Evolutionary conservation across 257 asterid species (phyloP), one percentile per base, ranked within the genome.

Genomic region (Capsicum chinense): DNA sequence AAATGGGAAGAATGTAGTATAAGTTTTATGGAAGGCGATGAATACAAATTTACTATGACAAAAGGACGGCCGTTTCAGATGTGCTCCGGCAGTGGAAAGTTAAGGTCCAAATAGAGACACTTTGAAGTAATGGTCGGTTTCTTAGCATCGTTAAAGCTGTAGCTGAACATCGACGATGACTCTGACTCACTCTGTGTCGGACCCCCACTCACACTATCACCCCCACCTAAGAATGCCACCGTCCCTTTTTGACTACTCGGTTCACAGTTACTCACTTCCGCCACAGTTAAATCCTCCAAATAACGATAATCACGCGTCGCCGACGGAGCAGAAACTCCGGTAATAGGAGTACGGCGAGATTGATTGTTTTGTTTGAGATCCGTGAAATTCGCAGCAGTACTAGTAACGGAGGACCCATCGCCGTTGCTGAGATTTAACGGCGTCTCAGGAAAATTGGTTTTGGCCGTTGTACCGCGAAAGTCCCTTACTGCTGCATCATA

Each of bases 401-500:
- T 62, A 86, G 33, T 26, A 1, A 26, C 39, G 86, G 86, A 83
- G 12, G 87, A 84, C 82, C 82, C 89, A 17, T 82, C 84, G 21
- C 85, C 81, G 84, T 83, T 84, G 86, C 82, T 87, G 70, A 33
- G 13, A 57, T 44, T 68, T 56, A 81, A 70, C 76, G 83, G 59
- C 48, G 35, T 8, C 21, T 5, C 39, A 15, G 85, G 84, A 37
- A 87, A 87, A 21, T 87, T 87, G 6, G 87, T 87, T 82, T 87
- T 87, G 3, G 89, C 89, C 80, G 82, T 84, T 2, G 84, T 56
- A 21, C 89, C 87, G 16, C 73, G 89, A 44, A 84, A 84, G 50
- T 66, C 83, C 17, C 87, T 57, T 2, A 87, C 87, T 17, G 89
- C 89, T 4, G 78, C 48, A 57, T 87, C 89, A 59, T 87, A 87